Percentiles rank a stretch among this genome's conserved stretches.
Conservation (phyloP, 257 asterid genomes). For the Schizonepeta tenuifolia region DNA sequence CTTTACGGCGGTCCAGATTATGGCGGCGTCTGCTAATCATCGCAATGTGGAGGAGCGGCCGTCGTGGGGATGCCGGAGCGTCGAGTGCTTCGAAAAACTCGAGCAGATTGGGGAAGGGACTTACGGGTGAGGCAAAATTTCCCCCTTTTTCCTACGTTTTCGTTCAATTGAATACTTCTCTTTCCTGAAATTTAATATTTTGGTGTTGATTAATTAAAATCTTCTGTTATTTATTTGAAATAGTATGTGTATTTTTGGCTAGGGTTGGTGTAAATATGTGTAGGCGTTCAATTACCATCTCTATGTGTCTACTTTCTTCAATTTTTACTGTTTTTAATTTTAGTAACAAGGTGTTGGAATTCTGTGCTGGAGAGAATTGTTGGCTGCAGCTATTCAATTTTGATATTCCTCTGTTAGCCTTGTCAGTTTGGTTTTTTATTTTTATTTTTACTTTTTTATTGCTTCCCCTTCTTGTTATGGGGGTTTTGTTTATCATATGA, state of each 20-base stretch:
- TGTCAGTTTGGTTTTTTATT: no score
- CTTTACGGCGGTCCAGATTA: constrained; percentile 19
- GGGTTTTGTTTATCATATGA: background rate
- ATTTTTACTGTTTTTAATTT: background rate
- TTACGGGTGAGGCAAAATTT: constrained; percentile 61
- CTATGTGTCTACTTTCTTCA: no score
- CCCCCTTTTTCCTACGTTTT: background rate
- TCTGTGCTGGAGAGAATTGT: background rate
- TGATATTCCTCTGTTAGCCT: background rate
- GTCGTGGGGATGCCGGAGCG: constrained; percentile 95
- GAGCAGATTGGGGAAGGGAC: constrained; percentile 99
- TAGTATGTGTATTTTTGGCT: background rate
- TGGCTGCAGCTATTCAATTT: constrained; percentile 12
- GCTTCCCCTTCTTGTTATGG: constrained; percentile 1
- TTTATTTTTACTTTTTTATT: background rate
- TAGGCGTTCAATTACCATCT: constrained; percentile 23
- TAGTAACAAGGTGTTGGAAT: no score
- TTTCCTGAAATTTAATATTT: background rate
- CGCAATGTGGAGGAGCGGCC: constrained; percentile 82
- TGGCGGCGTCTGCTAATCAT: constrained; percentile 59
- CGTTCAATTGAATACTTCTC: background rate
- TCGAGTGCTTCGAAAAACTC: constrained; percentile 90
- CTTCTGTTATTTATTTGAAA: background rate
- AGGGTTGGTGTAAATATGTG: constrained; percentile 22
- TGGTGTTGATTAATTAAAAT: background rate